Percentiles rank a stretch among this genome's conserved stretches.
Conservation (phyloP, 768 basidiomycete genomes). For the Lentinus brumalis region DNA sequence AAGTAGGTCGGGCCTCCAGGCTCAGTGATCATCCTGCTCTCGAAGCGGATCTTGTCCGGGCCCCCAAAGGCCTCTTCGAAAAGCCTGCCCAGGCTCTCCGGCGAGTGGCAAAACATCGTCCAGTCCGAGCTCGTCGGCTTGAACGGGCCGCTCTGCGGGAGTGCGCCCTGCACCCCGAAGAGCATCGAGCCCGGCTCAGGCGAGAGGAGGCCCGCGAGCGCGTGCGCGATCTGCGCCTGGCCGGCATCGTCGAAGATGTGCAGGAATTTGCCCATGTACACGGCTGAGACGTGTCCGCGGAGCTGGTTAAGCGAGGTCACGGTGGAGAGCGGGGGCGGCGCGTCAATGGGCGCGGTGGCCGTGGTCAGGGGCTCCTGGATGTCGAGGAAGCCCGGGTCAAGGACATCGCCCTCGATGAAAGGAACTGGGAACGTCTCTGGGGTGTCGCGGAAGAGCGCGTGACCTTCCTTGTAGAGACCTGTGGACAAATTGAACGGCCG, state of each 20-base stretch:
- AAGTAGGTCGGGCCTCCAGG: not conserved
- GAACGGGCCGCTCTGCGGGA: conserved; percentile 31
- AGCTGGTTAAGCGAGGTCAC: conserved; percentile 46
- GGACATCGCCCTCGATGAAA: conserved; percentile 56
- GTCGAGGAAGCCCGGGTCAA: conserved; percentile 46
- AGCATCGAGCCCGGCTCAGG: conserved; percentile 41
- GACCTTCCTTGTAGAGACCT: conserved; percentile 64
- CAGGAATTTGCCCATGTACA: conserved; percentile 52
- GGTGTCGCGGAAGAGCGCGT: conserved; percentile 55
- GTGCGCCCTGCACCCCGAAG: conserved; percentile 41
- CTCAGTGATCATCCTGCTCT: not conserved
- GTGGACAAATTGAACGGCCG: not conserved
- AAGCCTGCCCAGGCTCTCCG: conserved; percentile 33
- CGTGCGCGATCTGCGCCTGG: conserved; percentile 42
- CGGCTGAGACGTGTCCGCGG: conserved; percentile 46
- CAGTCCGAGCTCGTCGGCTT: not conserved
- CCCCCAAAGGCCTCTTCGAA: conserved; percentile 35
- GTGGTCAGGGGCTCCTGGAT: conserved; percentile 26
- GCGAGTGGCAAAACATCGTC: conserved; percentile 35
- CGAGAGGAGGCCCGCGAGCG: conserved; percentile 19
- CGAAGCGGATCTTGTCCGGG: not conserved
- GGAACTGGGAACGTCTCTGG: conserved; percentile 51
- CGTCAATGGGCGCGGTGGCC: not conserved
- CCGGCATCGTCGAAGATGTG: conserved; percentile 41
- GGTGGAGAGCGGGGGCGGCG: conserved; percentile 29